Conservation (phyloP, 106 monocot species). For the Dactylorhiza incarnata region DNA sequence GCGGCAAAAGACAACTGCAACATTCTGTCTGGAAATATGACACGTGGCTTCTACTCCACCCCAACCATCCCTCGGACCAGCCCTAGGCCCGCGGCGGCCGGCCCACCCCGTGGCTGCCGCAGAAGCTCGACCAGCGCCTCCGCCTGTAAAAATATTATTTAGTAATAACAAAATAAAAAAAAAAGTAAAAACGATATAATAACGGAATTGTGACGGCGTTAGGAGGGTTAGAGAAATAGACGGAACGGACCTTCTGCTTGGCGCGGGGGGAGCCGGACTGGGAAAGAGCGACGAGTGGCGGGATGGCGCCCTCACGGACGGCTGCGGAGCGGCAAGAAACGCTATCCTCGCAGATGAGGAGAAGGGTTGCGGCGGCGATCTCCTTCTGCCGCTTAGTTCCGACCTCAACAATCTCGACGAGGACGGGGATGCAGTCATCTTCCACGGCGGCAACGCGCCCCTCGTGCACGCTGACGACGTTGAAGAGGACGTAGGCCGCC, state of each 20-base stretch:
- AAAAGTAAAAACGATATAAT: background rate
- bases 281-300: conserved; percentile 42
- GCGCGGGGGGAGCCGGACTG: conserved; percentile 26
- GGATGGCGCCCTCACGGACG: conserved; percentile 34
- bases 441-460: conserved; percentile 36
- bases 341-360: conserved; percentile 32
- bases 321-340: conserved; percentile 11
- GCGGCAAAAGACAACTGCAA: background rate
- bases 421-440: conserved; percentile 45
- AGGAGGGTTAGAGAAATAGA: background rate
- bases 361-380: conserved; percentile 20
- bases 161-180: background rate
- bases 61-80: background rate
- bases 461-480: conserved; percentile 15
- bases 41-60: background rate
- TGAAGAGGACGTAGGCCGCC: conserved; percentile 30
- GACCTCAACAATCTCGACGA: conserved; percentile 49
- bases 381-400: conserved; percentile 40
- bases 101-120: background rate
- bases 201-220: background rate
- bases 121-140: conserved; percentile 1
- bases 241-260: conserved; percentile 22
- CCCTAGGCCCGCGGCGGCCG: background rate
- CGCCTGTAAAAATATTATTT: background rate
- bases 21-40: background rate